Conservation (phyloP, 1,284 basidiomycete species). For the Thecaphora thlaspeos region DNA sequence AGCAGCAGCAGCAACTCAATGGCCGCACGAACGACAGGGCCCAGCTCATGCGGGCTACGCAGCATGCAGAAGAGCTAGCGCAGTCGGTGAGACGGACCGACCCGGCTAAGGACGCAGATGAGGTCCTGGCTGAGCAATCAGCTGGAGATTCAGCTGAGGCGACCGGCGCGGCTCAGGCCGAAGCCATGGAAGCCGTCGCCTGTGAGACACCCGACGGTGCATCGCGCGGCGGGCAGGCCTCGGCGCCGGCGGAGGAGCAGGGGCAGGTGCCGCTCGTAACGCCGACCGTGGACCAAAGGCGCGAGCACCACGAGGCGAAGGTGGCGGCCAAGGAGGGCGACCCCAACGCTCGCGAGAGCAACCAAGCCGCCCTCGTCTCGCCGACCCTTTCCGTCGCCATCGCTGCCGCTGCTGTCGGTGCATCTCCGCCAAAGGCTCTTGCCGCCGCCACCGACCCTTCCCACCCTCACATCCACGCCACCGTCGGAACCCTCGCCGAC, state of each 20-base stretch:
- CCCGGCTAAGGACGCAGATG: background rate
- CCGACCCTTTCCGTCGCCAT: background rate
- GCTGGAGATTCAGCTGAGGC: background rate
- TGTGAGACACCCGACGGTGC: background rate
- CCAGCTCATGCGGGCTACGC: too few relatives aligned
- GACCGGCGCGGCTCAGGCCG: background rate
- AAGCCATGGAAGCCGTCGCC: background rate
- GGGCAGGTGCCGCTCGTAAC: background rate
- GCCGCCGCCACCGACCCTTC: too few relatives aligned
- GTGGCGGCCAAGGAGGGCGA: constrained; percentile 6
- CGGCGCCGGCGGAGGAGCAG: background rate
- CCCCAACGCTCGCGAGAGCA: background rate
- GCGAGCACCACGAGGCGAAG: constrained; percentile 19
- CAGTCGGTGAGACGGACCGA: too few relatives aligned
- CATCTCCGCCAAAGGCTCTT: background rate
- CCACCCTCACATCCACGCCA: too few relatives aligned
- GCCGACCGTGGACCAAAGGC: constrained; percentile 7
- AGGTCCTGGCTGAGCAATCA: background rate
- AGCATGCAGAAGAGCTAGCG: too few relatives aligned
- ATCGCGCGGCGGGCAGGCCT: background rate
- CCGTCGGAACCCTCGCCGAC: background rate
- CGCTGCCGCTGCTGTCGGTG: background rate
- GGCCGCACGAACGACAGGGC: too few relatives aligned
- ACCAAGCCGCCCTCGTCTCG: background rate
- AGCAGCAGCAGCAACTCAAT: too few relatives aligned